Evolutionary conservation across 805 yeast genomes (phyloP).

Genomic region (Cyberlindnera samutprakarnensis): DNA sequence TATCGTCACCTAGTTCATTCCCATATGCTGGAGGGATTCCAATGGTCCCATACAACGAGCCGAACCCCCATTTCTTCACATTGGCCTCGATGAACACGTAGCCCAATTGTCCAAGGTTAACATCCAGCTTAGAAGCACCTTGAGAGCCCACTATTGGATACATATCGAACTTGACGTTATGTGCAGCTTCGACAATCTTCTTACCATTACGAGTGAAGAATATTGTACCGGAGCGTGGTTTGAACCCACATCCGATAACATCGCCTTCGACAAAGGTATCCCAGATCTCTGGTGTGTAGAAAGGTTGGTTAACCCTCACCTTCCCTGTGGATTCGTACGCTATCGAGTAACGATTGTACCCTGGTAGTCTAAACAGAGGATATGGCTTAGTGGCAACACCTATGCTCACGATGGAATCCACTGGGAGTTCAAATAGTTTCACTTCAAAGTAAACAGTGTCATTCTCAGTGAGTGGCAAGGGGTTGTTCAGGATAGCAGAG

Average conservation of each 20-base stretch:
- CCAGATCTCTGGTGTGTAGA: slow-evolving; percentile 44
- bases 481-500: slow-evolving; percentile 26
- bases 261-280: slow-evolving; percentile 63
- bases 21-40: slow-evolving; percentile 41
- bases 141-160: slow-evolving; percentile 90
- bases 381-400: slow-evolving; percentile 86
- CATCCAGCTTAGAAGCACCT: slow-evolving; percentile 76
- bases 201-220: slow-evolving; percentile 95
- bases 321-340: slow-evolving; percentile 85
- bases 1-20: slow-evolving; percentile 35
- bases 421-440: slow-evolving; percentile 66
- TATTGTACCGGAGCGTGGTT: slow-evolving; percentile 74
- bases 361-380: slow-evolving; percentile 90
- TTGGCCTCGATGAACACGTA: slow-evolving; percentile 78
- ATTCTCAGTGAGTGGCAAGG: slow-evolving; percentile 36
- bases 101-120: slow-evolving; percentile 80
- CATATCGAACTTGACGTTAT: slow-evolving; percentile 55
- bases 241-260: slow-evolving; percentile 86
- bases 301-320: slow-evolving; percentile 59
- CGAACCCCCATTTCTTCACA: slow-evolving; percentile 82
- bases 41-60: slow-evolving; percentile 30
- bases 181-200: slow-evolving; percentile 80
- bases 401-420: slow-evolving; percentile 47
- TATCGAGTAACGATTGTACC: slow-evolving; percentile 76
- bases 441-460: slow-evolving; percentile 26